Conservation (phyloP, 1,284 basidiomycete genomes). For the Cutaneotrichosporon mucoides region DNA sequence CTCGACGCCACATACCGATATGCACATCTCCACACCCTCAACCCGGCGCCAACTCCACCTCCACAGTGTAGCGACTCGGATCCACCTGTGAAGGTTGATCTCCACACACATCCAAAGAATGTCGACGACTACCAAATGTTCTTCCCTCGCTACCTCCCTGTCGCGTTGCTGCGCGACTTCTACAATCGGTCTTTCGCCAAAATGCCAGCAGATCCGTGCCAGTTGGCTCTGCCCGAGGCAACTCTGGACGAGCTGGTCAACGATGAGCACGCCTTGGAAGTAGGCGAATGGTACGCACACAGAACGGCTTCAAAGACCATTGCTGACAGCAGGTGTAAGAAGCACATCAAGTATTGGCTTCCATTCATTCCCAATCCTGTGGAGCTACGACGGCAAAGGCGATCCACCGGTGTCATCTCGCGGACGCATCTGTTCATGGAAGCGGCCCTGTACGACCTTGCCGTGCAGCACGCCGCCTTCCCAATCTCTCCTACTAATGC, state of each 20-base stretch:
- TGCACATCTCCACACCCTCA: not conserved
- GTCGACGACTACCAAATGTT: not conserved
- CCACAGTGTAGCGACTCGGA: not conserved
- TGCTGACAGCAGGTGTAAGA: constrained; percentile 3
- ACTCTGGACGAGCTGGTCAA: no score
- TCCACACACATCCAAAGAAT: not conserved
- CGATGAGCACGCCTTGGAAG: not conserved
- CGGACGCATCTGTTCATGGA: constrained; percentile 4
- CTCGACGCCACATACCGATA: not conserved
- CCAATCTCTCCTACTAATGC: not conserved
- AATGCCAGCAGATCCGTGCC: no score
- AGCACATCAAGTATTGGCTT: constrained; percentile 1
- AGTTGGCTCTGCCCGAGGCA: no score
- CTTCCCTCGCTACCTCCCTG: no score
- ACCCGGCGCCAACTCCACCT: not conserved
- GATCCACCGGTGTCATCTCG: not conserved
- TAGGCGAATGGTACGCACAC: not conserved
- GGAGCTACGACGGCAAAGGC: not conserved
- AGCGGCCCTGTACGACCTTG: not conserved
- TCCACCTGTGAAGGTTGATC: not conserved
- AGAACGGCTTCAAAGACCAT: no score
- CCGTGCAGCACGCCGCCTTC: not conserved
- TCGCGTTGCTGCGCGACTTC: no score
- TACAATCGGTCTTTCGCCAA: no score
- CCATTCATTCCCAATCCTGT: constrained; percentile 2